Conservation (phyloP, 768 basidiomycete genomes). For the Cystobasidium tubakii region DNA sequence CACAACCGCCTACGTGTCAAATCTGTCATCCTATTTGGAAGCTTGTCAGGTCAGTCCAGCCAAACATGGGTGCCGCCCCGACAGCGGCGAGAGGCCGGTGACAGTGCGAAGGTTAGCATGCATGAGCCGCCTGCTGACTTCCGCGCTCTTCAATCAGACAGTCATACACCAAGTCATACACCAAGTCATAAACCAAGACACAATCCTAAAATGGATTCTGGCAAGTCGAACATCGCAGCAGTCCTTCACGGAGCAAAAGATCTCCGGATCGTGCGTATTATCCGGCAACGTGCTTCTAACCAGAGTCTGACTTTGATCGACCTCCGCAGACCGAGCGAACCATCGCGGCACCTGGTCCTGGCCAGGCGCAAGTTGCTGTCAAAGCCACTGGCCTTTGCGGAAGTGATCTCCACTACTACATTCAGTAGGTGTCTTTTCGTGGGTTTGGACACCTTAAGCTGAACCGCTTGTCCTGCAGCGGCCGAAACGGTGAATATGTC, state of each 20-base stretch:
- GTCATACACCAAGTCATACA: too few species aligned
- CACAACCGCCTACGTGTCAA: too few species aligned
- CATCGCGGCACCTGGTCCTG: slow-evolving; percentile 64
- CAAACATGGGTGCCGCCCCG: background rate
- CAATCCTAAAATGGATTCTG: background rate
- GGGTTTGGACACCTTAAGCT: background rate
- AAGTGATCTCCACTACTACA: slow-evolving; percentile 59
- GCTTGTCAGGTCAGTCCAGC: background rate
- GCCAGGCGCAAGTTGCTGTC: slow-evolving; percentile 73
- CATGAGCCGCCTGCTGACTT: background rate
- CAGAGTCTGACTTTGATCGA: background rate
- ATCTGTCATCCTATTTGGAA: background rate
- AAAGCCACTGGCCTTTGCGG: slow-evolving; percentile 85
- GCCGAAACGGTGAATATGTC: slow-evolving; percentile 85
- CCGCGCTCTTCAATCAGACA: background rate
- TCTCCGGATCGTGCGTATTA: slow-evolving; percentile 58
- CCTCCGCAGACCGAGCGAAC: slow-evolving; percentile 57
- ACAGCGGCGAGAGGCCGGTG: background rate
- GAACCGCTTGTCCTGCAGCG: background rate
- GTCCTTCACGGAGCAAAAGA: slow-evolving; percentile 80
- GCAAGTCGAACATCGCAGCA: slow-evolving; percentile 56
- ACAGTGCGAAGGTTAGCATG: background rate
- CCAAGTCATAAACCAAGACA: too few species aligned
- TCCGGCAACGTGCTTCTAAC: background rate
- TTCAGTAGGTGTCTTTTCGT: slow-evolving; percentile 8